Evolutionary conservation across 352 stramenopile genomes (phyloP).

Genomic region (Globisporangium radiosum): DNA sequence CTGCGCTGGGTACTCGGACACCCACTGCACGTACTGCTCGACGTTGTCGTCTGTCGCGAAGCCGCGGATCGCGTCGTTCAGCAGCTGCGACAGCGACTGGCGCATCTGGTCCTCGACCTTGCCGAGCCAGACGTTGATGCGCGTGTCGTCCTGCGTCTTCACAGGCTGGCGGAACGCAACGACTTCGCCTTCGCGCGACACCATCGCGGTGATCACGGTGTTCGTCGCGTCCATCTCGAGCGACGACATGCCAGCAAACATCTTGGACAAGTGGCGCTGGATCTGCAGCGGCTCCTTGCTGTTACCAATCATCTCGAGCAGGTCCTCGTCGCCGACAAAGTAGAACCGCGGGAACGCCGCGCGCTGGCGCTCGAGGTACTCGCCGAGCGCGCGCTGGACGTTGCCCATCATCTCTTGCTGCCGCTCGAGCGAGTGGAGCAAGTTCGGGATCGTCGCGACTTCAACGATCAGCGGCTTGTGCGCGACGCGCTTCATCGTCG

Average conservation of each 20-base stretch:
- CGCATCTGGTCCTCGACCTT: conserved; percentile 97
- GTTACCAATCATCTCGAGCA: conserved; percentile 99
- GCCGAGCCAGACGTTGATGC: conserved; percentile 94
- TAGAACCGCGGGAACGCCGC: conserved; percentile 98
- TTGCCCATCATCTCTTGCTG: conserved; percentile 97
- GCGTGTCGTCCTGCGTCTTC: conserved; percentile 84
- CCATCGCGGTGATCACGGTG: conserved; percentile 89
- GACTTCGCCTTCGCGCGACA: conserved; percentile 98
- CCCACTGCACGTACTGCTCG: conserved; percentile 94
- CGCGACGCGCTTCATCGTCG: conserved; percentile 96
- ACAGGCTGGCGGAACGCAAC: conserved; percentile 93
- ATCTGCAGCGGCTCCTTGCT: conserved; percentile 98
- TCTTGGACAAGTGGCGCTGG: conserved; percentile 96
- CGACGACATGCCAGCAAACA: conserved; percentile 98
- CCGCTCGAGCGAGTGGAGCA: conserved; percentile 90
- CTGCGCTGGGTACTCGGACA: conserved; percentile 97
- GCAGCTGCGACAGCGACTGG: conserved; percentile 91
- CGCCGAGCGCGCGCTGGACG: conserved; percentile 99
- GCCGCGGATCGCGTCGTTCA: conserved; percentile 90
- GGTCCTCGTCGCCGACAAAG: conserved; percentile 99
- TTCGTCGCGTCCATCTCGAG: conserved; percentile 77
- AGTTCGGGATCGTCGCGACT: conserved; percentile 83
- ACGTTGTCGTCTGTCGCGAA: conserved; percentile 70
- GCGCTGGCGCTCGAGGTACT: conserved; percentile 99
- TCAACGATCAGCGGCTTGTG: conserved; percentile 97